Base-by-base conservation (phyloP, 441 rosid genomes). In the Viola pubescens region DNA sequence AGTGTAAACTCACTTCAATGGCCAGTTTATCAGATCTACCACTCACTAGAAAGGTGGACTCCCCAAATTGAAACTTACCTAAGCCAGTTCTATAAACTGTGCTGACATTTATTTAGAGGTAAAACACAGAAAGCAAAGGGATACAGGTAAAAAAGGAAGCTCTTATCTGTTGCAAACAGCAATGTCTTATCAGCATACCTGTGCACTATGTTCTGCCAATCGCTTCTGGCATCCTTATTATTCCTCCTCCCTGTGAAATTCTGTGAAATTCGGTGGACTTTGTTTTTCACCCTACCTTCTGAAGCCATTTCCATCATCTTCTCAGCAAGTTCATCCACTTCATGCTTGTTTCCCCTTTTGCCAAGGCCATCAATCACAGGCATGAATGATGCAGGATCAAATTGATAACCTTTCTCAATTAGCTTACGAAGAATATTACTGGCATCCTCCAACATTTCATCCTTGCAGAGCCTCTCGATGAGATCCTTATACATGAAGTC, bases 351-450 rank as follows among this genome's bases (percentile, higher is more conserved):
- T 70, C 98, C 97, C 55, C 54, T 70, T 63, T 79, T 75, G 61
- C 79, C 79, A 63, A 87, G 75, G 69, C 82, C 89, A 75, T 91
- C 97, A 65, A 91, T 83, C 69, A 91, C 90, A 45, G 97, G 86
- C 89, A 91, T 85, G 69, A 89, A 84, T 66, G 87, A 73, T 53
- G 97, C 91, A 72, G 91, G 88, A 77, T 89, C 95, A 75, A 88
- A 75, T 6, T 63, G 70, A 68, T 82, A 82, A 70, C 94, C 88
- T 70, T 71, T 82, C 42, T 78, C 82, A 55, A 85, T 79, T 91
- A 94, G 74, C 75, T 69, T 82, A 53, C 65, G 67, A 56, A 94
- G 74, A 75, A 90, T 71, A 60, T 59, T 71, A 64, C 80, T 69
- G 56, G 97, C 94, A 71, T 73, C 78, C 39, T 89, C 88, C 71